Evolutionary conservation across 2,329 filamentous ascomycete species (phyloP), one percentile per base, ranked within the genome.

Genomic region (Akanthomyces lecanii): DNA sequence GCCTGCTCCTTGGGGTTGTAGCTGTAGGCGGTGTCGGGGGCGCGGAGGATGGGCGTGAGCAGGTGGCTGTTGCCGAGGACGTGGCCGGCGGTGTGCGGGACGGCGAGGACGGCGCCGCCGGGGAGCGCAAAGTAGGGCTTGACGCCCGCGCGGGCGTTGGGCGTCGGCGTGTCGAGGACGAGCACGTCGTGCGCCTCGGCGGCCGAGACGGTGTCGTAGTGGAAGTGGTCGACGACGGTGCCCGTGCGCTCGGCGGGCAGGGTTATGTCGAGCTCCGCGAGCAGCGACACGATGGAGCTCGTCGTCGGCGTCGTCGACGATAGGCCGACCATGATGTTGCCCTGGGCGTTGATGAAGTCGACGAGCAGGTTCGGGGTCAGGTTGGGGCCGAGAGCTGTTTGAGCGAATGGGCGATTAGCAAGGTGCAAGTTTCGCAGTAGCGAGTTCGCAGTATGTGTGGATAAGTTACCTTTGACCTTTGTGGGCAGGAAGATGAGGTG

Each of bases 141-240:
- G 63, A 92, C 80, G 68, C 87, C 91, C 28, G 85, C 72, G 69
- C 89, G 88, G 65, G 89, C 75, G 56, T 84, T 78, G 64, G 80
- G 78, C 4, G 55, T n/a, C 12, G 92, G 90, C 42, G 85, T 82
- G 50, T 90, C 85, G 58, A 97, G 79, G 36, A 97, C 82, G 51
- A 99, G 81, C 36, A 97, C 90, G 77, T 98, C 92, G 77, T 99
- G 95, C 72, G 87, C 85, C 67, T 97, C 92, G 56, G 87, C 73
- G 5, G 94, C 89, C 47, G 89, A 91, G 38, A 84, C 69, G 63
- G 84, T 82, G 72, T 98, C 94, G 78, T 95, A 95, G 79, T 91
- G 90, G 86, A 98, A 97, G 81, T 99, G 95, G 77, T 98, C 95
- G 65, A 98, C 89, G 6, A 97, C 89, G 63, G 94, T 81, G 63